phyloP scores from a whole-genome alignment of 768 basidiomycete genomes.

The Pleurotus sapidus region DNA sequence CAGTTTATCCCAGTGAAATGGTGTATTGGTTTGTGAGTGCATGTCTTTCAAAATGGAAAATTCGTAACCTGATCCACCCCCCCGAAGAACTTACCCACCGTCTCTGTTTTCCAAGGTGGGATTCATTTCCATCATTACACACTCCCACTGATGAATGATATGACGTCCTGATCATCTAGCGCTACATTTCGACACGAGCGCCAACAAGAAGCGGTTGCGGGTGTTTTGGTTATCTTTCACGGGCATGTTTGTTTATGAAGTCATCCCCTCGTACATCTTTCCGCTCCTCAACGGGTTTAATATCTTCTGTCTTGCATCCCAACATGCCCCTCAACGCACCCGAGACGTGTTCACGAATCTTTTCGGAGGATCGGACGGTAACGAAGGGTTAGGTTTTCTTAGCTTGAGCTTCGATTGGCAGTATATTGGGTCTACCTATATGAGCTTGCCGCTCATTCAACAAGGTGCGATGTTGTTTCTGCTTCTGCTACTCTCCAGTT shows the following conservation, averaged over 20 bases:
- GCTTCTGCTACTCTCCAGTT: not conserved
- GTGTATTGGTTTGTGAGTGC: constrained; percentile 53
- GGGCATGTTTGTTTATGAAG: constrained; percentile 51
- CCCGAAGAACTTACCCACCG: constrained; percentile 48
- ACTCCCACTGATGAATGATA: not conserved
- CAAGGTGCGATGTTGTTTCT: constrained; percentile 37
- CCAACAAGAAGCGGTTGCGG: constrained; percentile 45
- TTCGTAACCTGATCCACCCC: not conserved
- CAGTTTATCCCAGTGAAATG: constrained; percentile 62
- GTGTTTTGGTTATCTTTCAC: constrained; percentile 51
- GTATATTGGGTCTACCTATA: constrained; percentile 50
- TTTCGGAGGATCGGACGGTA: constrained; percentile 65
- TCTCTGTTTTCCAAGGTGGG: constrained; percentile 57
- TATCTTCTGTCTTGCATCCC: constrained; percentile 59
- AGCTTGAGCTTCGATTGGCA: constrained; percentile 71
- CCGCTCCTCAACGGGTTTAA: constrained; percentile 61
- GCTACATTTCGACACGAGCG: constrained; percentile 43
- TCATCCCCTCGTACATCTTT: constrained; percentile 57
- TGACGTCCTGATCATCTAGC: constrained; percentile 24
- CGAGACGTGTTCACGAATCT: constrained; percentile 54
- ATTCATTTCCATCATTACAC: no score
- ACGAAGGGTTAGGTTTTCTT: constrained; percentile 64
- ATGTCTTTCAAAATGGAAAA: not conserved
- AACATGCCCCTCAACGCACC: constrained; percentile 38
- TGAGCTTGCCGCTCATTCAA: constrained; percentile 53